Evolutionary conservation across 257 asterid genomes (phyloP), one percentile per base, ranked within the genome.

Genomic region (Capsicum pubescens): DNA sequence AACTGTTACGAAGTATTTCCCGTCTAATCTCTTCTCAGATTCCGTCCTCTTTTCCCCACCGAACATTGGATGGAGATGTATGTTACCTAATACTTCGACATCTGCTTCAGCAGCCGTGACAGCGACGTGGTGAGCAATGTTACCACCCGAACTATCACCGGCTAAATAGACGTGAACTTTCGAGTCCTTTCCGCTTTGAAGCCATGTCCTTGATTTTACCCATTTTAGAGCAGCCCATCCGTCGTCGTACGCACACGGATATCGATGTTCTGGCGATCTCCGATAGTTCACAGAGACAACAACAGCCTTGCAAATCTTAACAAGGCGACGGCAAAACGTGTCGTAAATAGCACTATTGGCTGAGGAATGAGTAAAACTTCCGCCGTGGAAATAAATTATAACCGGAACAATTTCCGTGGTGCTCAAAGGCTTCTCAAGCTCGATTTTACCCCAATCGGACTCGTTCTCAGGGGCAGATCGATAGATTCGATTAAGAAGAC

Each of bases 61-160:
- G 39, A 94, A 94, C 88, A 94, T 82, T 5, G 97, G 95, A 58
- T 93, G 95, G 10, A 94, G 93, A 11, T 93, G 92, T 32, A 94
- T 92, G 79, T 90, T 94, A 0, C 98, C 98, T 82, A 90, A 63
- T 3, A 94, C 95, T 67, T 91, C 91, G 0, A 93, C 87, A 4
- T 86, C 93, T 42, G 87, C 88, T 58, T 88, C 93, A 1, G 93
- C 95, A 4, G 97, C 97, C 86, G 86, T 81, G 0, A 89, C 90
- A 0, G 97, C 98, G 8, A 94, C 97, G 44, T 94, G 95, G 82
- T 94, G 98, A 6, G 94, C 93, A 5, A 94, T 94, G 82, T 94
- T 94, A 5, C 98, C 98, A 10, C 98, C 97, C 2, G 98, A 93
- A 84, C 98, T 94, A 80, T 94, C 98, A 0, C 98, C 98, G 8